These are phyloP conservation scores for Colletotrichum sublineola DNA, from an alignment of 2,329 filamentous ascomycete genomes.

Conservation along the genomic window DNA sequence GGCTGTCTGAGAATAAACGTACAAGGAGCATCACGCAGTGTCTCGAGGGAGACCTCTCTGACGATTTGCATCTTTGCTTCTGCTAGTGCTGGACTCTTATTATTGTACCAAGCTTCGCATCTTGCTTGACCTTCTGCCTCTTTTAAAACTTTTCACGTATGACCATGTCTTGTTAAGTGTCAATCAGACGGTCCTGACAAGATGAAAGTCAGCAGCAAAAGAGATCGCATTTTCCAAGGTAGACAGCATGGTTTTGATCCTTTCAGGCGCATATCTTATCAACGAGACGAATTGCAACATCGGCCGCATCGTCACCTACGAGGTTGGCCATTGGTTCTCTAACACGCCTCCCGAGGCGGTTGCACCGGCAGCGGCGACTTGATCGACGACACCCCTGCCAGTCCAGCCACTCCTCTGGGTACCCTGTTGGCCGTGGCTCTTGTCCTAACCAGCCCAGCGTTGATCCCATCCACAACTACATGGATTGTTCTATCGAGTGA, in stretches of 20 bases:
- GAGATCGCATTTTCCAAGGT: background rate
- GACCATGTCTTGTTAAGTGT: background rate
- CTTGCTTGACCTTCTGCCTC: no score
- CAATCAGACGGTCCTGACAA: background rate
- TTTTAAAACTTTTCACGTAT: no score
- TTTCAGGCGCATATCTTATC: no score
- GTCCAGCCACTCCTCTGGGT: constrained; percentile 50
- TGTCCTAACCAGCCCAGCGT: constrained; percentile 50
- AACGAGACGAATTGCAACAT: constrained; percentile 49
- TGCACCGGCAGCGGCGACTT: constrained; percentile 54
- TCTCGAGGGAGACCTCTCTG: accelerated
- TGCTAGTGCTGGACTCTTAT: background rate
- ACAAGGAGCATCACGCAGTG: background rate
- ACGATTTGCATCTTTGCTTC: background rate
- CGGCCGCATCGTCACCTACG: constrained; percentile 55
- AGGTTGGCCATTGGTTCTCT: constrained; percentile 64
- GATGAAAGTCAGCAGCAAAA: background rate
- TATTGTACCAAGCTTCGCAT: background rate
- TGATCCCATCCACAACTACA: constrained; percentile 56
- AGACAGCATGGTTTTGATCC: no score
- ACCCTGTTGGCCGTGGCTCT: constrained; percentile 53
- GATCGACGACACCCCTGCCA: constrained; percentile 58
- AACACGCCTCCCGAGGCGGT: constrained; percentile 62
- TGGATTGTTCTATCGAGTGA: constrained; percentile 59
- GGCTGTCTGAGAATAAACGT: no score